These are phyloP conservation scores for Goffeauzyma gilvescens DNA, from an alignment of 768 basidiomycete species.

Conservation along the genomic window DNA sequence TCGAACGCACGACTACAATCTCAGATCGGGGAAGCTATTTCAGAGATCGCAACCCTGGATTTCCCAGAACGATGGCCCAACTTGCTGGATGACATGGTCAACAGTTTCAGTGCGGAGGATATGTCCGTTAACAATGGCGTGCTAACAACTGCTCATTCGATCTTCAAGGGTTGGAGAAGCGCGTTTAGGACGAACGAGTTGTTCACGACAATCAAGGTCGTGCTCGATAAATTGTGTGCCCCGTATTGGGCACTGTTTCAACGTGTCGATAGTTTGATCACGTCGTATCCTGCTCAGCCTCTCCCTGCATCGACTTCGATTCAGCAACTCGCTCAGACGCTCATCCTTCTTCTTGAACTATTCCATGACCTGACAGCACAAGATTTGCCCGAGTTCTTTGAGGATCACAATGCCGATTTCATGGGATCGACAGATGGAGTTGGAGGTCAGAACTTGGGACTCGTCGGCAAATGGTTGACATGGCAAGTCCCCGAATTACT, in stretches of 20 bases:
- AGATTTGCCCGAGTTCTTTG: constrained; percentile 82
- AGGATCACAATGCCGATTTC: constrained; percentile 67
- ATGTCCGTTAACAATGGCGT: constrained; percentile 77
- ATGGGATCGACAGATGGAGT: constrained; percentile 38
- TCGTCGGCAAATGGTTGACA: constrained; percentile 59
- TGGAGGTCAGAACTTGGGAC: constrained; percentile 37
- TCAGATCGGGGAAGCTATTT: constrained; percentile 82
- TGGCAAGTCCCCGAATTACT: constrained; percentile 57
- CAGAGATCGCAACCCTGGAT: constrained; percentile 75
- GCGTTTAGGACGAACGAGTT: constrained; percentile 71
- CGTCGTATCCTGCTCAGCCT: constrained; percentile 22
- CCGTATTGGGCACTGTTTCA: constrained; percentile 70
- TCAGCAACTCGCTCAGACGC: constrained; percentile 44
- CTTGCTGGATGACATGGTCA: constrained; percentile 79
- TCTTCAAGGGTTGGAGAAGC: constrained; percentile 75
- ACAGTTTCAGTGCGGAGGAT: constrained; percentile 57
- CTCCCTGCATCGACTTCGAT: constrained; percentile 32
- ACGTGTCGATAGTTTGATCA: constrained; percentile 35
- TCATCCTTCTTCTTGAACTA: constrained; percentile 62
- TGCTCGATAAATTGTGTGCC: constrained; percentile 58
- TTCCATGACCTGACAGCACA: constrained; percentile 90
- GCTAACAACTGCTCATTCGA: constrained; percentile 83
- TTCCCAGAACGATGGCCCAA: constrained; percentile 77
- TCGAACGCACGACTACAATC: constrained; percentile 36
- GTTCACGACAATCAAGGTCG: constrained; percentile 78